Evolutionary conservation across 169 alveolate species (phyloP), one percentile per base, ranked within the genome.

Genomic region (Cryptosporidium sp.): DNA sequence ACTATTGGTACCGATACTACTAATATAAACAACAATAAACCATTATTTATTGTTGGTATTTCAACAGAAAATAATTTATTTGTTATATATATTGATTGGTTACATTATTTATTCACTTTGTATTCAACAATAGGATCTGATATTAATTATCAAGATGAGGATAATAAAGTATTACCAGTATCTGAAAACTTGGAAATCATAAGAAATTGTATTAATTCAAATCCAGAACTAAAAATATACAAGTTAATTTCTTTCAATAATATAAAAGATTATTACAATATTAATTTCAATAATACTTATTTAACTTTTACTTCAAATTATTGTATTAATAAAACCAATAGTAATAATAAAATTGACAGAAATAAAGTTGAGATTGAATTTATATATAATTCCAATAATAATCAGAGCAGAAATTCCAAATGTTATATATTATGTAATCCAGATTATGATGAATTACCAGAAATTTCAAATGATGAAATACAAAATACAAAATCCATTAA

Each of bases 81-180:
- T 6, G 44, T 62, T 61, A 23, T 80, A 31, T n/a, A 80, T 51
- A 62, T 80, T 16, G 75, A 65, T 51, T 80, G 89, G 89, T 23
- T 80, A 44, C 80, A 80, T 26, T 62, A 61, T 48, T 39, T 80
- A 16, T 62, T 65, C 44, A 45, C 89, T n/a, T 45, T 65, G 9
- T 60, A 73, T 58, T 73, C 70, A 14, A 33, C 21, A 8, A 35
- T 45, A 35, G 56, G 35, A 16, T 45, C 48, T 3, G 80, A 29
- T 1, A 60, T n/a, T 12, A 9, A 39, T 10, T 2, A 33, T 8
- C 21, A 37, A 18, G 35, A 62, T 21, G 39, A 65, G 18, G 35
- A 65, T 6, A 80, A 37, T 8, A n/a, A 44, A 12, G 68, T 39
- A 33, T 23, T 80, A 12, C 60, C 48, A n/a, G 39, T 73, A 29